A percentile compares a stretch with the other conserved stretches of the same genome.
Conservation (phyloP, 2,329 filamentous ascomycete genomes). For the Talaromyces sp. region DNA sequence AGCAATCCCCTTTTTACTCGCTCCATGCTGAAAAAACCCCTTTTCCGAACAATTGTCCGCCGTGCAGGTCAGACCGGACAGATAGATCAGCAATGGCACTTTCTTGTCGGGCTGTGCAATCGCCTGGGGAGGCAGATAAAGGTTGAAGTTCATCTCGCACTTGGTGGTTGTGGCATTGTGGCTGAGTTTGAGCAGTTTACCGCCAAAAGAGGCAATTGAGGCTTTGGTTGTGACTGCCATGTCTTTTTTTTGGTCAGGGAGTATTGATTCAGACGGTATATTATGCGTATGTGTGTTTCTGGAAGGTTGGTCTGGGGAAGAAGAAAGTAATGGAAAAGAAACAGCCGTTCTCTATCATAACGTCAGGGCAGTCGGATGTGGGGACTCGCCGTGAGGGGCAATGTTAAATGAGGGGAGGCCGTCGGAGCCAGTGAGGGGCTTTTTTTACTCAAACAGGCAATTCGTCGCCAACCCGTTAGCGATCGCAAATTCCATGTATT, state of each 20-base stretch:
- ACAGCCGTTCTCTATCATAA: background rate
- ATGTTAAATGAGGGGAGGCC: background rate
- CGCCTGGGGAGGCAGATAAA: slow-evolving; percentile 78
- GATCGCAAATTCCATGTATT: too few species aligned
- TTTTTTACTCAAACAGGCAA: background rate
- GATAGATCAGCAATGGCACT: slow-evolving; percentile 83
- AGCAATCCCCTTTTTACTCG: slow-evolving; percentile 77
- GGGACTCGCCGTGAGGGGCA: slow-evolving; percentile 4
- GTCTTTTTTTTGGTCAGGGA: background rate
- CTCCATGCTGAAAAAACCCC: slow-evolving; percentile 86
- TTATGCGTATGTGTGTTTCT: background rate
- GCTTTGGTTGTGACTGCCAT: slow-evolving; percentile 89
- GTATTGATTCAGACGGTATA: background rate
- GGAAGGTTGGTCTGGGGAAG: background rate
- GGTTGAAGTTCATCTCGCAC: slow-evolving; percentile 87
- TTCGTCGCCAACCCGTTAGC: too few species aligned
- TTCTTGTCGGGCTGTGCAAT: slow-evolving; percentile 49
- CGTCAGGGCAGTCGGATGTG: background rate
- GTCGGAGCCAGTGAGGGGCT: background rate
- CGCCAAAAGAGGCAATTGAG: slow-evolving; percentile 86
- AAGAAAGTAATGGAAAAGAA: background rate
- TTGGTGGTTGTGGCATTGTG: slow-evolving; percentile 74
- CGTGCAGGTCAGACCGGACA: slow-evolving; percentile 91
- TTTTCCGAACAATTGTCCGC: slow-evolving; percentile 73
- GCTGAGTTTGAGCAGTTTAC: slow-evolving; percentile 88